A percentile compares a stretch with the other conserved stretches of the same genome.
phyloP scores from a whole-genome alignment of 78 protist species.

The Tieghemostelium lacteum region DNA sequence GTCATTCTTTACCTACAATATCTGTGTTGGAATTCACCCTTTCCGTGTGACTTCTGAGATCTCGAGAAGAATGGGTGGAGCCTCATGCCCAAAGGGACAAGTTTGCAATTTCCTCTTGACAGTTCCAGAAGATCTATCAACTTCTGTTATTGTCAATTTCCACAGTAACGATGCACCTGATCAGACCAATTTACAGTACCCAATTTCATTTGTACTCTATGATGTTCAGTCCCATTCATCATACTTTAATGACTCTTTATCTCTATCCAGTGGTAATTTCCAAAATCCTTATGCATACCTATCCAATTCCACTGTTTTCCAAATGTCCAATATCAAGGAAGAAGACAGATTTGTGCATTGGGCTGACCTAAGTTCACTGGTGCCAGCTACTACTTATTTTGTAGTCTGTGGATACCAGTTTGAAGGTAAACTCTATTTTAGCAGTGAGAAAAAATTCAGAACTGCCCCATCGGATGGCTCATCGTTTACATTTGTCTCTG shows the following conservation, averaged over 20 bases:
- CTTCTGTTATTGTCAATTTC: slow-evolving; percentile 20
- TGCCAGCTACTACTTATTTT: slow-evolving; percentile 25
- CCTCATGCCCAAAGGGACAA: slow-evolving; percentile 31
- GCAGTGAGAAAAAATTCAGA: slow-evolving; percentile 61
- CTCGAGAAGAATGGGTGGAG: slow-evolving; percentile 39
- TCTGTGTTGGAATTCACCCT: slow-evolving; percentile 61
- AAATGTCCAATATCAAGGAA: slow-evolving; percentile 32
- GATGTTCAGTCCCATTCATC: slow-evolving; percentile 10
- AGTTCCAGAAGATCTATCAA: slow-evolving; percentile 56
- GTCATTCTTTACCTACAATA: slow-evolving; percentile 5
- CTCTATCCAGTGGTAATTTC: neutral
- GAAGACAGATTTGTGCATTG: slow-evolving; percentile 49
- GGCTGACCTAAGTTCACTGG: slow-evolving; percentile 17
- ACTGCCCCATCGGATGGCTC: slow-evolving; percentile 54
- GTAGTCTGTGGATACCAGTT: slow-evolving; percentile 4
- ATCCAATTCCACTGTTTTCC: neutral
- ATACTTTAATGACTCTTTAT: neutral
- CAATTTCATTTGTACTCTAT: slow-evolving; percentile 3
- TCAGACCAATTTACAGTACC: neutral
- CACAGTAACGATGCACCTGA: slow-evolving; percentile 44
- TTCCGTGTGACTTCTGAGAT: slow-evolving; percentile 44
- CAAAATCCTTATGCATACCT: slow-evolving; percentile 6
- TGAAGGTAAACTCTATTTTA: neutral
- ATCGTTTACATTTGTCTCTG: slow-evolving; percentile 26
- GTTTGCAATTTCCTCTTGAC: slow-evolving; percentile 66